Evolutionary conservation across 306 rosid genomes (phyloP).

Genomic region (Cucumis sativus): Cucumber_9930_V3 NC_026655.2:23308501-23309000

Average conservation of each 20-base stretch:
- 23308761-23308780: background rate
- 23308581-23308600: background rate
- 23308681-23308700: background rate
- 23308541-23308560: too few species aligned
- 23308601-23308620: background rate
- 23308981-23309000: background rate
- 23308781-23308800: background rate
- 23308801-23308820: background rate
- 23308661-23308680: background rate
- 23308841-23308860: background rate
- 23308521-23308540: too few species aligned
- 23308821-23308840: background rate
- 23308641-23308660: too few species aligned
- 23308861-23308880: background rate
- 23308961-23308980: background rate
- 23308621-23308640: too few species aligned
- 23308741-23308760: background rate
- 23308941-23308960: background rate
- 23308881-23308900: background rate
- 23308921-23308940: background rate
- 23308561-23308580: background rate
- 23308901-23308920: background rate
- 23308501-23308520: too few species aligned
- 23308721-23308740: background rate
- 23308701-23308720: background rate